A percentile compares a stretch with the other conserved stretches of the same genome.
phyloP scores from a whole-genome alignment of 257 asterid genomes.

The Cruciata laevipes region DNA sequence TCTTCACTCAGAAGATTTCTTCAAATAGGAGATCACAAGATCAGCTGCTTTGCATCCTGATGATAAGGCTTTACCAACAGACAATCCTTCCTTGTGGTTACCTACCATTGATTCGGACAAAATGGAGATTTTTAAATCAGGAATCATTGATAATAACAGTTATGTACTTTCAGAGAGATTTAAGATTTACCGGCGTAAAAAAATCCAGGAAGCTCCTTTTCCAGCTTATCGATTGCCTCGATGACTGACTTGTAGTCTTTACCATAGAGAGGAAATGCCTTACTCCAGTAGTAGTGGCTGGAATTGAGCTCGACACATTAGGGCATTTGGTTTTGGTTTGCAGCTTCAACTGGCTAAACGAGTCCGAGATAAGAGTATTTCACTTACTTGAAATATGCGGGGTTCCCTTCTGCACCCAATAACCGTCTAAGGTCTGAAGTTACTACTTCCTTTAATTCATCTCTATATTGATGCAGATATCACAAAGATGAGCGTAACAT shows the following conservation, averaged over 20 bases:
- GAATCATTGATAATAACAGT: not conserved
- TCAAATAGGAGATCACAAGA: constrained; percentile 72
- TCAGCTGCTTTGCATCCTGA: constrained; percentile 86
- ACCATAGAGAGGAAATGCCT: constrained; percentile 83
- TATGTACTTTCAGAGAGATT: not conserved
- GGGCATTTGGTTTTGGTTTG: constrained; percentile 8
- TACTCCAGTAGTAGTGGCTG: constrained; percentile 83
- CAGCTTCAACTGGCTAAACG: not conserved
- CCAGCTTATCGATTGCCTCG: constrained; percentile 76
- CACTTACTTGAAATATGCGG: constrained; percentile 56
- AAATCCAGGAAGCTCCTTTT: constrained; percentile 71
- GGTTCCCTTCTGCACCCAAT: constrained; percentile 83
- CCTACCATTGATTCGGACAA: constrained; percentile 33
- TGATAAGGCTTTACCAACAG: constrained; percentile 88
- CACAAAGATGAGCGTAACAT: not conserved
- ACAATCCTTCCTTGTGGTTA: constrained; percentile 87
- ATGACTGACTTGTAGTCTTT: constrained; percentile 48
- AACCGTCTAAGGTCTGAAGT: constrained; percentile 72
- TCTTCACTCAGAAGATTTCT: constrained; percentile 14
- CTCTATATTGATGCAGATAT: constrained; percentile 34
- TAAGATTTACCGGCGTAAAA: constrained; percentile 71
- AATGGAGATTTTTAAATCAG: not conserved
- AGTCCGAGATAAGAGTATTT: not conserved
- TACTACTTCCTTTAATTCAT: constrained; percentile 67
- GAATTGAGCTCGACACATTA: constrained; percentile 32